A percentile compares a stretch with the other conserved stretches of the same genome.
Conservation (phyloP, 1,284 basidiomycete genomes). For the Pascua sp. region DNA sequence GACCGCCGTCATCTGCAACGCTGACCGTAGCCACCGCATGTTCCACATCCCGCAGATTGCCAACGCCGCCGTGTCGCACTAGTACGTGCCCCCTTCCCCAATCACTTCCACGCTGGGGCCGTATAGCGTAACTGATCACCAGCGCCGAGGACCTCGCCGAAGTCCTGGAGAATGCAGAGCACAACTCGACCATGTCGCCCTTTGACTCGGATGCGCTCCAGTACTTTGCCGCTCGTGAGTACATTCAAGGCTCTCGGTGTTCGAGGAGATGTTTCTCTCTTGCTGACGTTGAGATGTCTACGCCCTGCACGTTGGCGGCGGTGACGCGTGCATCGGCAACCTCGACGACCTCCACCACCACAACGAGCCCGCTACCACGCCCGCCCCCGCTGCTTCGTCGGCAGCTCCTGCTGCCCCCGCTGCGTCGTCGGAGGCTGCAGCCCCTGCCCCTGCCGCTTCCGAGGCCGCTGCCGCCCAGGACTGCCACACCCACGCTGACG, state of each 20-base stretch:
- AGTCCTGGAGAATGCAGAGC: conserved; percentile 43
- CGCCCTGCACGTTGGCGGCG: conserved; percentile 43
- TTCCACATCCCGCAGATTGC: conserved; percentile 47
- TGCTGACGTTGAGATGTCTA: conserved; percentile 36
- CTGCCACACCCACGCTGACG: conserved; percentile 45
- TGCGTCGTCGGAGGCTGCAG: not conserved
- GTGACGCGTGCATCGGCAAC: conserved; percentile 40
- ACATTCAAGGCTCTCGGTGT: no score
- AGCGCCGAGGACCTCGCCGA: conserved; percentile 39
- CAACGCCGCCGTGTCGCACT: conserved; percentile 42
- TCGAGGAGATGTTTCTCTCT: no score
- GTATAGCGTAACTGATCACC: not conserved
- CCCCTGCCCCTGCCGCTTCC: not conserved
- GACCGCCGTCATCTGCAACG: not conserved
- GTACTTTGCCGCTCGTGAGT: conserved; percentile 45
- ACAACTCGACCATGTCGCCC: conserved; percentile 38
- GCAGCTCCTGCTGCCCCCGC: conserved; percentile 12
- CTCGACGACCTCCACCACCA: conserved; percentile 10
- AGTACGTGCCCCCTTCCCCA: not conserved
- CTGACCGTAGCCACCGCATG: conserved; percentile 39
- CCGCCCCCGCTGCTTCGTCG: conserved; percentile 16
- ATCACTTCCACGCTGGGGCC: not conserved
- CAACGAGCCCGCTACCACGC: conserved; percentile 5
- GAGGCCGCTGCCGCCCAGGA: conserved; percentile 4
- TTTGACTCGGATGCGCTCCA: conserved; percentile 49